Base-by-base conservation (phyloP, 108 stramenopile genomes). In the Stephanodiscus triporus region DNA sequence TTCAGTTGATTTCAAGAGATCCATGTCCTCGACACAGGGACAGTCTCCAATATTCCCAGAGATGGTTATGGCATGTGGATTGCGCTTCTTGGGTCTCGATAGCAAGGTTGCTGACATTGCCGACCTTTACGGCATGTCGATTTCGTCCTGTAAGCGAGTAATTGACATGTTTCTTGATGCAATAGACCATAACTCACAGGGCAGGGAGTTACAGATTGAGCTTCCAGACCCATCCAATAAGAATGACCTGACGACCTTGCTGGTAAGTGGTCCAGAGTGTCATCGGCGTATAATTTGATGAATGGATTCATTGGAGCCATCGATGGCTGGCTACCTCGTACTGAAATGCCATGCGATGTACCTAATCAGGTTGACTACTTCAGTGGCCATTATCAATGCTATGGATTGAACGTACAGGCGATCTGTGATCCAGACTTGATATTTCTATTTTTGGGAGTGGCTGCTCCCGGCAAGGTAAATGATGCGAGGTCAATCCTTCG, bases 21-120 rank as follows among this genome's bases (percentile, higher is more conserved):
- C 71, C 6, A 30, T 63, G 71, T 34, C 26, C 30, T 72, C 62
- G 2, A 72, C 71, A 32, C 9, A 17, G 49, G 71, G 71, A 30
- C 62, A 72, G n/a, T 48, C 59, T 17, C 71, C 71, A 16, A 61
- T 72, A n/a, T 72, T 8, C 27, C 59, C 71, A 34, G 71, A 72
- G 32, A 22, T 72, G 19, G 50, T 72, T 32, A 9, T 62, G 48
- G 71, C 71, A 30, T 34, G 22, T 50, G 71, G 71, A 20, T 19
- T 72, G 14, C 19, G 48, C 32, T 72, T 49, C 38, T 37, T 62
- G 14, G 50, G 64, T 29, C 49, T 36, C 13, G 48, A 49, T 9
- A 26, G 38, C 37, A 53, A 32, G 17, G 55, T 55, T 19, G 20
- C 19, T 17, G 37, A 16, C 11, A n/a, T 68, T 40, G 53, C 68